Evolutionary conservation across 495 filamentous ascomycete species (phyloP), one percentile per base, ranked within the genome.

Genomic region (Hypoxylon intermedium): DNA sequence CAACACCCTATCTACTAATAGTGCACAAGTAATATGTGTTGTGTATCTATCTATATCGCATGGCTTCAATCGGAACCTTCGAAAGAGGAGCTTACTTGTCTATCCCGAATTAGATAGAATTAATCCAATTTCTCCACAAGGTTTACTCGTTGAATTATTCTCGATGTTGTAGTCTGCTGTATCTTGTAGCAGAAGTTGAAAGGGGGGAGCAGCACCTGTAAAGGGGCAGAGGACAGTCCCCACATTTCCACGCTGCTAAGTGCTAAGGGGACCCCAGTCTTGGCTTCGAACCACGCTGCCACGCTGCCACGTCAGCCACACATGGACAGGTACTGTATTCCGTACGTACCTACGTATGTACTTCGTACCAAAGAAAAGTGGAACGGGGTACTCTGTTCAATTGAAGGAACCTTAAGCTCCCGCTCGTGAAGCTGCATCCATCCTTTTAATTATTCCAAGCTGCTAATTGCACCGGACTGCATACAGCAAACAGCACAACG

Each of bases 301-400:
- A n/a, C n/a, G n/a, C n/a, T n/a, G n/a, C n/a, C n/a, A n/a, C 61
- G 61, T 65, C 61, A 65, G 61, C 61, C 43, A 65, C 50, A 64
- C 58, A 7, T 1, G 30, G 36, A 55, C 43, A 46, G n/a, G 16
- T 45, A 33, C 48, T 33, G 11, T 16, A 12, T 12, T 26, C n/a
- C n/a, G n/a, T n/a, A n/a, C n/a, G n/a, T n/a, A n/a, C n/a, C n/a
- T n/a, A n/a, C n/a, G n/a, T n/a, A 15, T n/a, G 38, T 4, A 26
- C 24, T 26, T 26, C 3, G 24, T 11, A n/a, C n/a, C n/a, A 3
- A 21, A 51, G 43, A 63, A 57, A 61, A 53, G 55, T 60, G 62
- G 57, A 65, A 65, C 56, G 33, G 51, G n/a, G 51, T 56, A 21
- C 57, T 63, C 50, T 65, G 62, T 60, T 65, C 62, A 65, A 65